These are phyloP conservation scores for Malania oleifera DNA, from an alignment of 164 flowering plant species.

Conservation along the genomic window DNA sequence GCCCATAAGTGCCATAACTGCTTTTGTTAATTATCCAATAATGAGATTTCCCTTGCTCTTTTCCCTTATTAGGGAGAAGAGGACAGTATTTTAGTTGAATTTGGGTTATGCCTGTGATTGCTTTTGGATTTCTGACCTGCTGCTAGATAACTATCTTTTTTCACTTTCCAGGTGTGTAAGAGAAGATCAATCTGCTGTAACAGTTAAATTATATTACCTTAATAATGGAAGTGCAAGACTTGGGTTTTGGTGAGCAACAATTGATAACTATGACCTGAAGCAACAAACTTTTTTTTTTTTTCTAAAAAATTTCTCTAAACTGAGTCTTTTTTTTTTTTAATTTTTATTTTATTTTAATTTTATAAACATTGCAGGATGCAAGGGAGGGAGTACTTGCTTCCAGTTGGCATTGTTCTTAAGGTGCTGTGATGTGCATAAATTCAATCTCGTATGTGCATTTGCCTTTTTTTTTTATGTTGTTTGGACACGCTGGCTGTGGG, in stretches of 20 bases:
- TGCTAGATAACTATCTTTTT: too few species aligned
- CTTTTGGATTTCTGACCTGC: too few species aligned
- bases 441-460: too few species aligned
- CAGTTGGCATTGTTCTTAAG: constrained; percentile 85
- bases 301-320: too few species aligned
- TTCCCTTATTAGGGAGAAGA: too few species aligned
- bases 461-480: neutral
- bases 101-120: too few species aligned
- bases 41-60: too few species aligned
- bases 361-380: constrained; percentile 48
- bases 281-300: neutral
- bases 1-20: too few species aligned
- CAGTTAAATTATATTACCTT: constrained; percentile 72
- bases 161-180: constrained; percentile 66
- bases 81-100: too few species aligned
- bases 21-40: too few species aligned
- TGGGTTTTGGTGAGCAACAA: constrained; percentile 84
- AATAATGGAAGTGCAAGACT: constrained; percentile 90
- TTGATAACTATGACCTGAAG: neutral
- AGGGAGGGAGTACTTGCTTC: constrained; percentile 81
- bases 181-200: constrained; percentile 74
- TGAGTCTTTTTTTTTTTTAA: too few species aligned
- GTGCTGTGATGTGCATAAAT: constrained; percentile 22
- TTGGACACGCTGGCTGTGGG: too few species aligned
- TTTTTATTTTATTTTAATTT: neutral